Evolutionary conservation across 345 rosid species (phyloP).

Genomic region (Camelina laxa): DNA sequence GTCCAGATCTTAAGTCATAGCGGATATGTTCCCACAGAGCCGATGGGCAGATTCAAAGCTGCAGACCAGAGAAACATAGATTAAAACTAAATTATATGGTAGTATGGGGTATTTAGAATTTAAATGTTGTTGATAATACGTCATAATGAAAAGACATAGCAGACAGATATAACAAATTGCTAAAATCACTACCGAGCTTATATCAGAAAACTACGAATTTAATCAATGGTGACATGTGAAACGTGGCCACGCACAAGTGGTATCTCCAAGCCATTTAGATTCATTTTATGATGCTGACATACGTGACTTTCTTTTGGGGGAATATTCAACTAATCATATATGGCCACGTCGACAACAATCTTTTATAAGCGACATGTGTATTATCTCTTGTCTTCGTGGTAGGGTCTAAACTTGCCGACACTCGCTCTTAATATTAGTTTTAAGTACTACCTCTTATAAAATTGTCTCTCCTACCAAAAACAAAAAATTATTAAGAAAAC

Average conservation of each 20-base stretch:
- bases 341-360: conserved; percentile 6
- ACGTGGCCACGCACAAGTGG: conserved; percentile 30
- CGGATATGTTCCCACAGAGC: no score
- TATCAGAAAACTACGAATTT: conserved; percentile 18
- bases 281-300: conserved; percentile 31
- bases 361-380: conserved; percentile 3
- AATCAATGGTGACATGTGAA: neutral
- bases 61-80: no score
- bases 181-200: neutral
- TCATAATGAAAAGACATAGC: conserved; percentile 18
- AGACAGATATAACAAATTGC: neutral
- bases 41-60: no score
- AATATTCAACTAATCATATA: conserved; percentile 9
- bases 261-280: conserved; percentile 22
- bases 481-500: neutral
- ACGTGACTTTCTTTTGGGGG: conserved; percentile 9
- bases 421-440: neutral
- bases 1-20: no score
- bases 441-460: neutral
- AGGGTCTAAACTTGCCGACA: conserved; percentile 40
- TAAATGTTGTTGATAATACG: neutral
- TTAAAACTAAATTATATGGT: no score
- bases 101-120: no score
- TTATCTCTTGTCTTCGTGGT: conserved; percentile 29
- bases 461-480: neutral